A percentile compares a stretch with the other conserved stretches of the same genome.
phyloP scores from a whole-genome alignment of 2,329 filamentous ascomycete species.

The Colletotrichum musae region DNA sequence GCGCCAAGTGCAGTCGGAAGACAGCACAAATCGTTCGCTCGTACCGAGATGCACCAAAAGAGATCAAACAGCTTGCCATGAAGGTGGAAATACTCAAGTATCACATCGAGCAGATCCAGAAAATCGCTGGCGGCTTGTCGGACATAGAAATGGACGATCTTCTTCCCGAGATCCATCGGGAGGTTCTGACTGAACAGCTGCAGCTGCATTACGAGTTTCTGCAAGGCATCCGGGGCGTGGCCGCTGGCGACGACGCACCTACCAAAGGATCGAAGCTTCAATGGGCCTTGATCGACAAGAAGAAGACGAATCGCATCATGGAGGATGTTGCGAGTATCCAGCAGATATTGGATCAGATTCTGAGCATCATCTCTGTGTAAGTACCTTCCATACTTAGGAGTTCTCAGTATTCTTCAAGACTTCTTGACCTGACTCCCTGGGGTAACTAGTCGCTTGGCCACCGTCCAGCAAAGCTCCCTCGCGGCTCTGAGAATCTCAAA shows the following conservation, averaged over 20 bases:
- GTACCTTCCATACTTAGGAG: background rate
- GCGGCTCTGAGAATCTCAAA: background rate
- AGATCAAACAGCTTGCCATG: background rate
- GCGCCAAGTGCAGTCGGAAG: background rate
- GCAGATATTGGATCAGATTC: background rate
- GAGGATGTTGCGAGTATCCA: background rate
- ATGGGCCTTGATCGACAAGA: background rate
- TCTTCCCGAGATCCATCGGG: constrained; percentile 2
- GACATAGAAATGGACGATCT: constrained; percentile 11
- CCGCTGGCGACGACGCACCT: background rate
- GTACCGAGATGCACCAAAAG: constrained; percentile 1
- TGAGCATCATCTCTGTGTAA: background rate
- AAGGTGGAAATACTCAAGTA: background rate
- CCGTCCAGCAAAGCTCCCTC: background rate
- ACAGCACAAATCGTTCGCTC: background rate
- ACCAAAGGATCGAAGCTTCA: background rate
- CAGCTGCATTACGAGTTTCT: background rate
- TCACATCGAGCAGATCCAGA: background rate
- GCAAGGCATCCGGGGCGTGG: background rate
- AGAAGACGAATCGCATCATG: background rate
- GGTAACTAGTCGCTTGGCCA: background rate
- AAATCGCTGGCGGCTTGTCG: background rate
- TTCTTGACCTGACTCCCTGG: background rate
- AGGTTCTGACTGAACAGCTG: background rate
- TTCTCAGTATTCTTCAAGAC: background rate